These are phyloP conservation scores for Phenoliferia sp. DNA, from an alignment of 1,284 basidiomycete species.

Conservation along the genomic window DNA sequence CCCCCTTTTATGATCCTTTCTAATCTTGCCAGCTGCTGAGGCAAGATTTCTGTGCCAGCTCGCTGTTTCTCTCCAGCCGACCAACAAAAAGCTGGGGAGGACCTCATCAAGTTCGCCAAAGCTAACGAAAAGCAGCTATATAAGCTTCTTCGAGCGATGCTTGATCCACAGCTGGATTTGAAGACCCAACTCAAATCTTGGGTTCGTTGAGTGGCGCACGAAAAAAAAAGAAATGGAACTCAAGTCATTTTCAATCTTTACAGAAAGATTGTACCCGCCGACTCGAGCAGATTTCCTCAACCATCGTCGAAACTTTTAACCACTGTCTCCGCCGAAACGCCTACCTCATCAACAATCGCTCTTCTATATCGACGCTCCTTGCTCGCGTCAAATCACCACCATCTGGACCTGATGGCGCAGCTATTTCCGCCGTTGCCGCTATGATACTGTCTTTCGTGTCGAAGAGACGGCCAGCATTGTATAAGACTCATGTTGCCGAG, in stretches of 20 bases:
- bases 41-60: background rate
- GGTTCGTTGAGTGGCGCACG: slow-evolving; percentile 49
- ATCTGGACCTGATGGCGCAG: slow-evolving; percentile 22
- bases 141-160: slow-evolving; percentile 71
- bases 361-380: slow-evolving; percentile 71
- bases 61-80: slow-evolving; percentile 57
- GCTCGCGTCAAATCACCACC: slow-evolving; percentile 57
- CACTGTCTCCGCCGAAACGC: slow-evolving; percentile 66
- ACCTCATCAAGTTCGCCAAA: slow-evolving; percentile 77
- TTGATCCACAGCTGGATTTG: slow-evolving; percentile 78
- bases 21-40: background rate
- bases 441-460: slow-evolving; percentile 55
- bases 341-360: slow-evolving; percentile 74
- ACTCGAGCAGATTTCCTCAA: slow-evolving; percentile 62
- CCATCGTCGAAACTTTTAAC: slow-evolving; percentile 63
- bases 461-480: slow-evolving; percentile 70
- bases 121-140: slow-evolving; percentile 81
- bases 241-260: background rate
- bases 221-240: too few species aligned
- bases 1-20: slow-evolving; percentile 12
- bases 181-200: slow-evolving; percentile 72
- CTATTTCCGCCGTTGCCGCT: slow-evolving; percentile 35
- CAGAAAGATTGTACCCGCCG: slow-evolving; percentile 72
- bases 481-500: slow-evolving; percentile 67
- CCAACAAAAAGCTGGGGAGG: slow-evolving; percentile 65